Percentiles rank a stretch among this genome's conserved stretches.
These are phyloP conservation scores for Curvularia spicifera DNA, from an alignment of 2,329 filamentous ascomycete species.

Conservation along the genomic window DNA sequence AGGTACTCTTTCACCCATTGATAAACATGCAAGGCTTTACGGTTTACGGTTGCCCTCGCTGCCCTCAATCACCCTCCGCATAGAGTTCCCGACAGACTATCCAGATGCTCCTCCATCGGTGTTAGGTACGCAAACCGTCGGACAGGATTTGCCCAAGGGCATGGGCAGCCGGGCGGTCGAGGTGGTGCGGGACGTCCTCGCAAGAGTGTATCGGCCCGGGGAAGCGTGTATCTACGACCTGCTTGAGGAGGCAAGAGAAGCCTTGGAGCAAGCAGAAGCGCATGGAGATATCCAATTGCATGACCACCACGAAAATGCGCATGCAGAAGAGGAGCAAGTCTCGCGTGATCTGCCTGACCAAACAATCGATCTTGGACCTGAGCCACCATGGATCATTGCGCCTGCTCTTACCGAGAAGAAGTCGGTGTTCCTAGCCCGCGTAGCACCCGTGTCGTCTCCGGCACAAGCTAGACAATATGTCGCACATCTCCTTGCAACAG, in stretches of 20 bases:
- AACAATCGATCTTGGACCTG: conserved; percentile 42
- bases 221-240: conserved; percentile 89
- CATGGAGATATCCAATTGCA: conserved; percentile 36
- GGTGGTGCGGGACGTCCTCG: conserved; percentile 70
- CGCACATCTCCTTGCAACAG: conserved; percentile 76
- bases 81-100: conserved; percentile 76
- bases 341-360: conserved; percentile 10
- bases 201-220: conserved; percentile 72
- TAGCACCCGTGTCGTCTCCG: conserved; percentile 71
- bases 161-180: conserved; percentile 74
- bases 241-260: conserved; percentile 68
- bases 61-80: conserved; percentile 59
- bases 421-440: conserved; percentile 85
- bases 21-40: conserved; percentile 40
- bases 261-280: conserved; percentile 57
- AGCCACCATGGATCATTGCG: conserved; percentile 75
- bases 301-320: conserved; percentile 24
- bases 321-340: conserved; percentile 10
- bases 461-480: conserved; percentile 74
- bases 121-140: conserved; percentile 79
- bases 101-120: conserved; percentile 76
- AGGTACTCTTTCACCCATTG: conserved; percentile 59
- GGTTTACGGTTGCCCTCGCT: conserved; percentile 70
- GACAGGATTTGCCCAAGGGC: conserved; percentile 69
- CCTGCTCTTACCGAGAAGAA: conserved; percentile 79